These are phyloP conservation scores for Trifolium dubium DNA, from an alignment of 306 rosid genomes.

Conservation along the genomic window DNA sequence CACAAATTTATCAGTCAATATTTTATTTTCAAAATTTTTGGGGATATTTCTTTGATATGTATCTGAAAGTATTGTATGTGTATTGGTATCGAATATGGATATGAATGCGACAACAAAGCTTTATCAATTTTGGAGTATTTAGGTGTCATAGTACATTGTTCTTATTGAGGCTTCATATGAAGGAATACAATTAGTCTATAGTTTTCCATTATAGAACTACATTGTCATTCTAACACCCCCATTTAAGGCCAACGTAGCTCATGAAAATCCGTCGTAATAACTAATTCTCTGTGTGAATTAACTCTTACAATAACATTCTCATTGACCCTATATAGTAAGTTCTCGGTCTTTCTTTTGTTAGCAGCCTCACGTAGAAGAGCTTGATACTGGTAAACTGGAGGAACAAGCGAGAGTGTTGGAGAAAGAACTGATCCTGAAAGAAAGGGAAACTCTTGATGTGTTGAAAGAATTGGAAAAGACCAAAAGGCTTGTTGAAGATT, in stretches of 20 bases:
- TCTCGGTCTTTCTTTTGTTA: not conserved
- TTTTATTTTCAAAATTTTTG: not conserved
- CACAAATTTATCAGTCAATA: not conserved
- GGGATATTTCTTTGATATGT: not conserved
- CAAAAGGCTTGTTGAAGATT: constrained; percentile 48
- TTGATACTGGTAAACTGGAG: constrained; percentile 37
- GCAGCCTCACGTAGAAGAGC: constrained; percentile 36
- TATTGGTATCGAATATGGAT: not conserved
- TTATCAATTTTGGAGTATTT: not conserved
- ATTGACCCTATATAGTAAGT: constrained; percentile 8
- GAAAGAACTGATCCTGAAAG: constrained; percentile 54
- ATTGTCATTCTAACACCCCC: not conserved
- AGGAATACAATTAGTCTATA: not conserved
- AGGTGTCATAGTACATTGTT: not conserved
- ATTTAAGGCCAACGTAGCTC: not conserved
- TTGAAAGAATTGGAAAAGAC: constrained; percentile 58
- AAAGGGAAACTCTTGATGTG: constrained; percentile 57
- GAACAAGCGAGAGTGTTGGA: constrained; percentile 48
- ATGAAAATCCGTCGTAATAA: not conserved
- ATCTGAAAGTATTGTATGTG: not conserved
- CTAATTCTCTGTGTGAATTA: not conserved
- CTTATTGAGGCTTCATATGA: not conserved
- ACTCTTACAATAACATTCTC: constrained; percentile 2
- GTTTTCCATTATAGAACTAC: not conserved
- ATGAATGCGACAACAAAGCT: not conserved